phyloP scores from a whole-genome alignment of 306 rosid species.

The Cicer arietinum region DNA sequence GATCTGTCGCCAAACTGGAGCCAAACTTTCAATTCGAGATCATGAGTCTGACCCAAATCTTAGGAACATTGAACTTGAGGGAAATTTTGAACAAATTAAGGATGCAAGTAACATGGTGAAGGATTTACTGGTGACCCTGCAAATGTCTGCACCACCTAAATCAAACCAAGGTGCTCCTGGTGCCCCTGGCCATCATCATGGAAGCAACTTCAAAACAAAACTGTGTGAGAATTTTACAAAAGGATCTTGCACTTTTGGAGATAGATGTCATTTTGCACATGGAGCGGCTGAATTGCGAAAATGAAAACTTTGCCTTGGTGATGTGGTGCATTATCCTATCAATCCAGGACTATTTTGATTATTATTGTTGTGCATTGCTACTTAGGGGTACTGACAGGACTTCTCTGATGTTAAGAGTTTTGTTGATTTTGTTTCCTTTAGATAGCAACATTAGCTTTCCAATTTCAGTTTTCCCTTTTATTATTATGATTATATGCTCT shows the following conservation, averaged over 20 bases:
- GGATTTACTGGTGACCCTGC: slow-evolving; percentile 68
- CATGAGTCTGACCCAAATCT: slow-evolving; percentile 83
- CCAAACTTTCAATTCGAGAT: slow-evolving; percentile 88
- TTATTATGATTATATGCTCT: background rate
- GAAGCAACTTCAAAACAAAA: slow-evolving; percentile 88
- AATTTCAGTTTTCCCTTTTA: slow-evolving; percentile 24
- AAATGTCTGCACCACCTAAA: slow-evolving; percentile 66
- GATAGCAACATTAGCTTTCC: slow-evolving; percentile 30
- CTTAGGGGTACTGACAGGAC: slow-evolving; percentile 53
- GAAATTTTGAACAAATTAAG: slow-evolving; percentile 85
- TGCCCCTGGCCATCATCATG: slow-evolving; percentile 48
- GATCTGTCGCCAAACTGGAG: slow-evolving; percentile 97
- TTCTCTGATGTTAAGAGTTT: slow-evolving; percentile 48
- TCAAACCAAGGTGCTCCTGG: slow-evolving; percentile 54
- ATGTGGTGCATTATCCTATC: slow-evolving; percentile 34
- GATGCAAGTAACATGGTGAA: slow-evolving; percentile 90
- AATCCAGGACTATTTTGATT: slow-evolving; percentile 43
- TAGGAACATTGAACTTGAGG: slow-evolving; percentile 93
- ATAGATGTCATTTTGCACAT: slow-evolving; percentile 96
- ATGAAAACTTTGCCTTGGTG: slow-evolving; percentile 39
- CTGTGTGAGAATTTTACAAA: slow-evolving; percentile 85
- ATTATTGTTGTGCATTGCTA: slow-evolving; percentile 50
- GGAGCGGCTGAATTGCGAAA: slow-evolving; percentile 86
- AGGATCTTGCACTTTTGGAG: slow-evolving; percentile 97
- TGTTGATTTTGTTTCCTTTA: slow-evolving; percentile 42